Base-by-base conservation (phyloP, 2,329 filamentous ascomycete genomes). In the Colletotrichum orbiculare region DNA sequence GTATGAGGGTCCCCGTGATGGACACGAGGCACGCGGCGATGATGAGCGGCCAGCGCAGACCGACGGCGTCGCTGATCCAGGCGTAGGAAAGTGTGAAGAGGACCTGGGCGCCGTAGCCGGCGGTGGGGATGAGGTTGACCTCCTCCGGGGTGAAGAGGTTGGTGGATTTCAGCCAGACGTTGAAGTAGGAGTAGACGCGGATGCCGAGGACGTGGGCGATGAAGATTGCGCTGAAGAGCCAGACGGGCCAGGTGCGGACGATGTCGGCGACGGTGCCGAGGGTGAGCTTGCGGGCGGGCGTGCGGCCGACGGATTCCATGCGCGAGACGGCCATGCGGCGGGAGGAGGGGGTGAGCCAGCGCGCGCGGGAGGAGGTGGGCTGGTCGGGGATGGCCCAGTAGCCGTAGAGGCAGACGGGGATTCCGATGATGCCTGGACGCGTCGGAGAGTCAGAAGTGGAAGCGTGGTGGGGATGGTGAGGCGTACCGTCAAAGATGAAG, bases 11-110 rank as follows among this genome's bases (percentile, higher is more conserved):
- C 0, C 76, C 76, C 2, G 72, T 61, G 8, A 79, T 64, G 11
- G 76, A 72, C 6, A 78, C 49, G 8, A 78, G 73, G 1, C 79
- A 83, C 1, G 81, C 83, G 52, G 83, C 80, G 8, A 87, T 71
- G 46, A 85, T 82, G 0, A 85, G 77, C 1, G 85, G 86, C 83
- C 83, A 86, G 10, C 85, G 76, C 33, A 75, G 76, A 37, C 84
- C 84, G 55, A 83, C 73, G 6, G 77, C 79, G 73, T 82, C 87
- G 10, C 79, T 87, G 15, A 76, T 80, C 84, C 80, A 88, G 13
- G 78, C 86, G 68, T 81, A 87, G 15, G 76, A 73, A 0, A 89
- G 75, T 0, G 85, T 88, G 8, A 80, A 81, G 5, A 87, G 76
- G 1, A 87, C 69, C 37, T 75, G 74, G 6, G 76, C 68, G 4